Evolutionary conservation across 768 basidiomycete species (phyloP).

Genomic region (Serendipita sp.): DNA sequence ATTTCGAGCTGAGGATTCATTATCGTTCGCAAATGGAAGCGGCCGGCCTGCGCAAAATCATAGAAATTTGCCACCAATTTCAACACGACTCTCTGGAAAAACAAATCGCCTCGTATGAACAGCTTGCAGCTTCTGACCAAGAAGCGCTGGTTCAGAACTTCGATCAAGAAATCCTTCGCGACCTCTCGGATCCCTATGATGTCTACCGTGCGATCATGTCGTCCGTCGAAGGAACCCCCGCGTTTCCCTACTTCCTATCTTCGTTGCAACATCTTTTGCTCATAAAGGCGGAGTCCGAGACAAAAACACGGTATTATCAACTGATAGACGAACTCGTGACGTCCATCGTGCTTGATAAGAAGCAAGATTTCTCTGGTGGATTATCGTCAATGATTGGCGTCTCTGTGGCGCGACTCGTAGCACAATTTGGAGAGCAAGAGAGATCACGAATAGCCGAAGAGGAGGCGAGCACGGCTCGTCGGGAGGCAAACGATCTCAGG

Average conservation of each 20-base stretch:
- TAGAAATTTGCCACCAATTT: conserved; percentile 52
- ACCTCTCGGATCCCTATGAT: conserved; percentile 68
- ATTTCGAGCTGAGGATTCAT: conserved; percentile 71
- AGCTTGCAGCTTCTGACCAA: conserved; percentile 59
- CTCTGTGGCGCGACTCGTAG: conserved; percentile 76
- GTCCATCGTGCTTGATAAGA: conserved; percentile 85
- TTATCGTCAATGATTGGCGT: conserved; percentile 75
- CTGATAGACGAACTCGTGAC: conserved; percentile 79
- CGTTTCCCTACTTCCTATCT: conserved; percentile 75
- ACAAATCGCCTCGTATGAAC: conserved; percentile 45
- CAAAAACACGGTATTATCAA: conserved; percentile 77
- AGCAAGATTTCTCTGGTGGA: conserved; percentile 43
- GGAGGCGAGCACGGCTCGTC: conserved; percentile 55
- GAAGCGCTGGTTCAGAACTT: conserved; percentile 51
- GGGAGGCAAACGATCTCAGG: conserved; percentile 44
- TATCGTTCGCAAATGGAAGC: conserved; percentile 81
- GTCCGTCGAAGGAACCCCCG: conserved; percentile 63
- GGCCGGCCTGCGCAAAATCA: conserved; percentile 59
- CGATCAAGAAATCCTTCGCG: conserved; percentile 58
- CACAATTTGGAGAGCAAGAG: conserved; percentile 82
- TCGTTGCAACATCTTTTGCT: conserved; percentile 87
- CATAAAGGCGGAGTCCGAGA: conserved; percentile 73
- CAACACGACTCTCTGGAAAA: conserved; percentile 46
- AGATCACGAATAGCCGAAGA: conserved; percentile 59
- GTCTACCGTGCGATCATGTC: conserved; percentile 68